A percentile compares a stretch with the other conserved stretches of the same genome.
phyloP scores from a whole-genome alignment of 192 early-diverging fungal genomes.

The Rhizophlyctis rosea region DNA sequence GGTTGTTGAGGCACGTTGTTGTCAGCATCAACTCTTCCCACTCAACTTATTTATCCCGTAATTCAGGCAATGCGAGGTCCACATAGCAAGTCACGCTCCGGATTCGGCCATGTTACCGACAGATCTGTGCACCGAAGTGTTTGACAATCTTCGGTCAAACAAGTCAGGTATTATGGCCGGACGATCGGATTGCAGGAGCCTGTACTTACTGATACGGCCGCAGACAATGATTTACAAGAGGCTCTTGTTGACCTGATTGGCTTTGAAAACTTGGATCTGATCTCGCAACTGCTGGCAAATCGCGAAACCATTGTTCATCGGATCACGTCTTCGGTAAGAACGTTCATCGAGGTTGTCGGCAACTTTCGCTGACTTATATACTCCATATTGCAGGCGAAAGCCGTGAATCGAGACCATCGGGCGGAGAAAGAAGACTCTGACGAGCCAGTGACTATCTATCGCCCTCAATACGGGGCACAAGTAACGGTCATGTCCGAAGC shows the following conservation, averaged over 20 bases:
- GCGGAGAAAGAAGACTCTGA: too few relatives aligned
- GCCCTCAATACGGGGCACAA: constrained; percentile 56
- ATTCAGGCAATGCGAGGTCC: constrained; percentile 51
- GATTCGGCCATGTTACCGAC: constrained; percentile 43
- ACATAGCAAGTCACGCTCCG: constrained; percentile 40
- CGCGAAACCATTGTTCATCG: constrained; percentile 59
- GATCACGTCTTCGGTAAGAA: constrained; percentile 38
- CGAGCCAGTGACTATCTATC: neutral
- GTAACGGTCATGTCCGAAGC: constrained; percentile 62
- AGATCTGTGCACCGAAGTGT: constrained; percentile 65
- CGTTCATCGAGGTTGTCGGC: constrained; percentile 7
- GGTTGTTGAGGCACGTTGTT: constrained; percentile 46
- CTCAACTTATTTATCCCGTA: constrained; percentile 6
- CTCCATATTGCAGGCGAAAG: too few relatives aligned
- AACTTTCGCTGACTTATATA: constrained; percentile 12
- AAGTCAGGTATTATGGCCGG: constrained; percentile 47
- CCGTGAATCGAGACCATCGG: too few relatives aligned
- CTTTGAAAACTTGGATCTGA: constrained; percentile 69
- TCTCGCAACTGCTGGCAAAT: constrained; percentile 54
- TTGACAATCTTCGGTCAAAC: constrained; percentile 63
- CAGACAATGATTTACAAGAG: constrained; percentile 62
- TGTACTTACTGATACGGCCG: neutral
- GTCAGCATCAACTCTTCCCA: neutral
- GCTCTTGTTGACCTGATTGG: constrained; percentile 71
- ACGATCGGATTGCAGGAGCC: neutral